Base-by-base conservation (phyloP, 345 rosid species). In the Lenwebbia sp. region DNA sequence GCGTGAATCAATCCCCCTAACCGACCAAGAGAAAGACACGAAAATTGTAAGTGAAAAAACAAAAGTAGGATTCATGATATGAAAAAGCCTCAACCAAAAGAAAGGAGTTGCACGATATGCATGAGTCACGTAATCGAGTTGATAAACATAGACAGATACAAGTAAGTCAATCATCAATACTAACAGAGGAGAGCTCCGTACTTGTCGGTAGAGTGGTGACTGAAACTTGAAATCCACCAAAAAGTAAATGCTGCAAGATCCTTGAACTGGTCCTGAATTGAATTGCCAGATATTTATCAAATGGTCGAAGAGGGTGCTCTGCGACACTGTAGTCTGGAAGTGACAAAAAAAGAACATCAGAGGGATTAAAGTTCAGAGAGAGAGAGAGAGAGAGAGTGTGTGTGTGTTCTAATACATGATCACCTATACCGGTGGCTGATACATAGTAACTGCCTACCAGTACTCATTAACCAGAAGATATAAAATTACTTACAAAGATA, bases 151-250 rank as follows among this genome's bases (percentile, higher is more conserved):
- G 7, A 37, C 47, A 17, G 25, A 53, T 26, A 52, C 40, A 26
- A n/a, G 23, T 25, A 65, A 78, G 25, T 76, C 3, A 4, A 70
- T 70, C 47, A 37, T 70, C 7, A 5, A 10, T 10, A 19, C 26
- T 4, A 37, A 70, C 26, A 70, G 47, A 70, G 25, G 7, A 70
- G 70, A 55, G 82, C 54, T 6, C 40, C 65, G 62, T 92, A 95
- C 99, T 98, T 93, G 98, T 82, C 95, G 90, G 91, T 95, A 97
- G 82, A 96, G 93, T n/a, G 99, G 99, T 13, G 99, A 97, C 85
- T 90, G 95, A 86, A 97, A 95, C 91, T 97, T 95, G 89, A 95
- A 97, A 89, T 97, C 99, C 44, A 97, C 98, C 82, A 91, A 86
- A 88, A 97, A 93, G 84, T 92, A 87, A 86, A 96, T 91, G 88